Evolutionary conservation across 306 rosid species (phyloP), one percentile per base, ranked within the genome.

Genomic region (Prinsepia uniflora): DNA sequence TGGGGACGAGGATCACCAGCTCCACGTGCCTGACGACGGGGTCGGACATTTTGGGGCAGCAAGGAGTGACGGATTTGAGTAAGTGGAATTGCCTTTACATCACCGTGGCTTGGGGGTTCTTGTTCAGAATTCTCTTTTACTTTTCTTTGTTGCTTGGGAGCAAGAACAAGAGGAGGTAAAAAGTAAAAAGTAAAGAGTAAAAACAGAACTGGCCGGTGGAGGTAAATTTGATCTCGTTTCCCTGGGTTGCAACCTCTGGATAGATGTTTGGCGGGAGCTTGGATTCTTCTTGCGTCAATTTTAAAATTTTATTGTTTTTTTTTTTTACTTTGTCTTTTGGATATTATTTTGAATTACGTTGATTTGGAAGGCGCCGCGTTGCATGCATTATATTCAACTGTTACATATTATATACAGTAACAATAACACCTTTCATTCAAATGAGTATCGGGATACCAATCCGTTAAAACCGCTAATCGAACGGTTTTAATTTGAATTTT

Each of bases 81-180:
- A 94, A 89, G 73, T 94, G 99, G 99, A 85, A 71, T 59, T 94
- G 97, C 79, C 67, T 94, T 63, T 86, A 88, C 85, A 7, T 94
- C 15, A 94, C 99, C 0, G 84, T 94, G 15, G 99, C 96, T 1
- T 94, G 97, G 99, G 99, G 99, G 0, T 94, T 94, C 82, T 78
- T 94, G 46, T 94, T 94, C 41, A 83, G 99, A 84, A 87, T 94
- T 47, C 76, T 94, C n/a, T 94, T 94, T 46, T 91, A 94, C 85
- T 63, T 91, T 22, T 54, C 85, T 0, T 74, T 94, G 76, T 57
- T 89, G 79, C 5, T 89, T 9, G 97, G 99, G 1, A 94, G 99
- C 85, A 94, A 89, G 92, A 91, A 94, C 90, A 94, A 94, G 86
- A 82, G 99, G 82, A 78, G 73, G 46, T 94, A 22, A 71, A 15